Conservation (phyloP, 768 basidiomycete genomes). For the Scleroderma citrinum region DNA sequence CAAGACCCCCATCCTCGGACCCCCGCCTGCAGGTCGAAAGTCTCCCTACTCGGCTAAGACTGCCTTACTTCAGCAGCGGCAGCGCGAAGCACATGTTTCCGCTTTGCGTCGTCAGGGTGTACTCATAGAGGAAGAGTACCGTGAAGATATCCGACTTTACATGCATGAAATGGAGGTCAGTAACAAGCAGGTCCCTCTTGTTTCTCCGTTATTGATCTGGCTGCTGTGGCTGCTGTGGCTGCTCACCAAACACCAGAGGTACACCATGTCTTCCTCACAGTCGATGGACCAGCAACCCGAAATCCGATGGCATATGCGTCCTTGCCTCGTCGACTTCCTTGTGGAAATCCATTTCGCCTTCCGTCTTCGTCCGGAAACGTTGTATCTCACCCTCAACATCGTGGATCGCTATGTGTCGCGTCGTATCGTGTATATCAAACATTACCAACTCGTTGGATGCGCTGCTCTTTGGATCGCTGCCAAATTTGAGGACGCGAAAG, state of each 20-base stretch:
- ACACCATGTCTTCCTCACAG: conserved; percentile 85
- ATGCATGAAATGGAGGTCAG: conserved; percentile 99
- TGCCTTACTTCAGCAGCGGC: conserved; percentile 55
- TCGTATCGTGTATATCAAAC: conserved; percentile 96
- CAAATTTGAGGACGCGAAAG: conserved; percentile 99
- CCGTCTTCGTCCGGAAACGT: conserved; percentile 94
- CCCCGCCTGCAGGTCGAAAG: conserved; percentile 47
- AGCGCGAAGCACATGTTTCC: conserved; percentile 61
- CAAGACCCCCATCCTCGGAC: conserved; percentile 45
- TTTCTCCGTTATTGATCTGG: conserved; percentile 6
- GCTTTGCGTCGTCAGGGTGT: conserved; percentile 68
- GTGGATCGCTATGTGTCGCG: conserved; percentile 99
- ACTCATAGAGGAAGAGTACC: conserved; percentile 91
- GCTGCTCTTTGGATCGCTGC: conserved; percentile 98
- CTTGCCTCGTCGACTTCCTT: conserved; percentile 96
- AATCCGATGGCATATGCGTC: conserved; percentile 99
- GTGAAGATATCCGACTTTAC: conserved; percentile 85
- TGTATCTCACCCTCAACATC: conserved; percentile 98
- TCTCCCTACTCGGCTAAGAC: conserved; percentile 64
- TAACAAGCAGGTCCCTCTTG: conserved; percentile 6
- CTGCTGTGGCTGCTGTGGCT: not conserved
- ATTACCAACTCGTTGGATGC: conserved; percentile 98
- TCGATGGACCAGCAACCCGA: conserved; percentile 99
- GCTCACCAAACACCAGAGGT: conserved; percentile 61
- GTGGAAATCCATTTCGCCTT: conserved; percentile 98